phyloP scores from a whole-genome alignment of 495 filamentous ascomycete species.

The Talaromyces adpressus region DNA sequence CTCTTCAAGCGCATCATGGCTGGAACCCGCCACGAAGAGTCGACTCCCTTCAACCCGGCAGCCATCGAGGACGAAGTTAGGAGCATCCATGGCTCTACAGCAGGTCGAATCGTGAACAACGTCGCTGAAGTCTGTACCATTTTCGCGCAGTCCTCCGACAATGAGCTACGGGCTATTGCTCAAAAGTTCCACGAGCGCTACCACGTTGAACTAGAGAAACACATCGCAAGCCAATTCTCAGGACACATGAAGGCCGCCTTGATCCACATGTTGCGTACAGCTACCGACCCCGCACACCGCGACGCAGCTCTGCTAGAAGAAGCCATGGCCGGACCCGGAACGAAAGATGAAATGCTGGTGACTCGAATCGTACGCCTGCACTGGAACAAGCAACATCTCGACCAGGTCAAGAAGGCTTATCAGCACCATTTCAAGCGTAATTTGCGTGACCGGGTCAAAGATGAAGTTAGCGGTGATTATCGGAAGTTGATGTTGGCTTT shows the following conservation, averaged over 20 bases:
- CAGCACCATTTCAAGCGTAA: conserved; percentile 52
- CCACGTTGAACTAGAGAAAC: conserved; percentile 56
- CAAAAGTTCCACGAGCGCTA: conserved; percentile 63
- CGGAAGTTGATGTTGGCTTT: conserved; percentile 46
- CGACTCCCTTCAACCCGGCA: conserved; percentile 59
- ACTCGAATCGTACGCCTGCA: conserved; percentile 66
- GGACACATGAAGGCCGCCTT: conserved; percentile 89
- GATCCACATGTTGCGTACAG: conserved; percentile 68
- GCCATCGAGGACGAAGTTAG: conserved; percentile 64
- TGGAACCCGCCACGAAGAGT: conserved; percentile 67
- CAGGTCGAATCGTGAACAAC: conserved; percentile 64
- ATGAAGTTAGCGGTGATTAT: conserved; percentile 86
- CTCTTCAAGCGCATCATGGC: conserved; percentile 74
- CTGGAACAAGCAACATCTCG: conserved; percentile 68
- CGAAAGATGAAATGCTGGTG: conserved; percentile 76
- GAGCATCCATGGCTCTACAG: conserved; percentile 65
- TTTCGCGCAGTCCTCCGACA: conserved; percentile 63
- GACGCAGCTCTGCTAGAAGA: conserved; percentile 77
- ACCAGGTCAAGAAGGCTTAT: conserved; percentile 69
- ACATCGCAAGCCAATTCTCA: conserved; percentile 73
- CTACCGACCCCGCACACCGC: conserved; percentile 69
- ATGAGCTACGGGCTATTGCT: conserved; percentile 73
- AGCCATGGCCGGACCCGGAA: conserved; percentile 79
- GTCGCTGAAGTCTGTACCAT: conserved; percentile 70
- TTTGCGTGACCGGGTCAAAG: conserved; percentile 57